Base-by-base conservation (phyloP, 176 grass and related monocot genomes). In the Oryza australiensis region DNA sequence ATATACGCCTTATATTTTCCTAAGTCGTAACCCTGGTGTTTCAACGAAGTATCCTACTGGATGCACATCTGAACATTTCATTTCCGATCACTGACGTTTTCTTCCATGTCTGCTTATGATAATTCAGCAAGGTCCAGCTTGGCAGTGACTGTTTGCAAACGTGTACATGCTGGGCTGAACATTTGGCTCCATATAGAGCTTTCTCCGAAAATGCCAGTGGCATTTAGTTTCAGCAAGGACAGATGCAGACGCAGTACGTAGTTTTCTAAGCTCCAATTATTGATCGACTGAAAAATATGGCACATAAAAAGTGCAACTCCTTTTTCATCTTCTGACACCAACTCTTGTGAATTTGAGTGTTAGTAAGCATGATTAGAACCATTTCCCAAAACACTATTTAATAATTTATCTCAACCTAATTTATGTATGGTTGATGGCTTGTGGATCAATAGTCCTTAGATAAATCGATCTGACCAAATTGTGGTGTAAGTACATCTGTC, bases 131-230 rank as follows among this genome's bases (percentile, higher is more conserved):
- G 24, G 46, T 24, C 22, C 20, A 46, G 49, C 48, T 49, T 70
- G 72, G 49, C 28, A 35, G 37, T 81, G 46, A 76, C 70, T 62
- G 48, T 75, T 85, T 64, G 55, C 53, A 51, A 18, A 78, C 75
- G 66, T 41, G 62, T 69, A 70, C 74, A 3, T 67, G 48, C 11
- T 71, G 46, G 33, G 32, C 37, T 64, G 78, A 70, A 38, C 0
- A 3, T 40, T 81, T 49, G 38, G 62, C 48, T 63, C 3, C 35
- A 26, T 20, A 2, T 46, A 11, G 28, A 18, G 57, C 30, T 71
- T 63, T 77, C 41, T 62, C 62, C 20, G 6, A 55, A 30, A 38
- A n/a, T 77, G 70, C 34, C 16, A 57, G 38, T 12, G 33, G 1
- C 30, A 20, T 27, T n/a, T 27, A 23, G 35, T 27, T 59, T 35